Base-by-base conservation (phyloP, 2,329 filamentous ascomycete genomes). In the Fusarium gaditjirri region DNA sequence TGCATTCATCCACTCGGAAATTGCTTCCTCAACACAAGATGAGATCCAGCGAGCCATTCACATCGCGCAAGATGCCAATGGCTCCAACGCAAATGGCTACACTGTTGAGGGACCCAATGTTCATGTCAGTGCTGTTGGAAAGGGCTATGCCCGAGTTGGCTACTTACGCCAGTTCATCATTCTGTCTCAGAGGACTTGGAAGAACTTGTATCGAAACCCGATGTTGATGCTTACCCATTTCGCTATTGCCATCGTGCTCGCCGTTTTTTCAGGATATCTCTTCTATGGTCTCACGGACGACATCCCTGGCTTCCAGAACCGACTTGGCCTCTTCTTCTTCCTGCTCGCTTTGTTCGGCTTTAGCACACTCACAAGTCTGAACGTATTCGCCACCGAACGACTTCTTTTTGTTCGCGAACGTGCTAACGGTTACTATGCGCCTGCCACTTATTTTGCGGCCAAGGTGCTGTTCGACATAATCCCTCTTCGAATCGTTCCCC, bases 391-490 rank as follows among this genome's bases (percentile, higher is more conserved):
- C 2, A 89, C 93, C 1, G 96, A 99, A 81, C 89, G 96, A 47
- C 88, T 98, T 12, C 85, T 99, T 41, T 99, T 99, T 80, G 91
- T 97, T 16, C 90, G 96, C 53, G 96, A 99, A 82, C 89, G 96
- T 71, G 96, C 96, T 41, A 99, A 99, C 80, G 95, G 96, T 3
- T 99, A 99, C 83, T 99, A 99, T 81, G 89, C 93, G 2, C 96
- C 96, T 0, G 87, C 97, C 55, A 97, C 95, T 1, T 99, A 99
- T 83, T 99, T 98, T 80, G 87, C 93, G 0, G 92, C 95, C 76
- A 99, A 99, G 84, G 93, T 98, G n/a, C 84, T 97, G n/a, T 98
- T 99, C 80, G 96, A 99, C 79, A 95, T 99, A 73, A 88, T 99
- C 17, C 96, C 96, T 7, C 86, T 99, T n/a, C 90, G 96, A 53